Percentiles rank a stretch among this genome's conserved stretches.
Conservation (phyloP, 1,284 basidiomycete species). For the Rhodotorula sp. region DNA sequence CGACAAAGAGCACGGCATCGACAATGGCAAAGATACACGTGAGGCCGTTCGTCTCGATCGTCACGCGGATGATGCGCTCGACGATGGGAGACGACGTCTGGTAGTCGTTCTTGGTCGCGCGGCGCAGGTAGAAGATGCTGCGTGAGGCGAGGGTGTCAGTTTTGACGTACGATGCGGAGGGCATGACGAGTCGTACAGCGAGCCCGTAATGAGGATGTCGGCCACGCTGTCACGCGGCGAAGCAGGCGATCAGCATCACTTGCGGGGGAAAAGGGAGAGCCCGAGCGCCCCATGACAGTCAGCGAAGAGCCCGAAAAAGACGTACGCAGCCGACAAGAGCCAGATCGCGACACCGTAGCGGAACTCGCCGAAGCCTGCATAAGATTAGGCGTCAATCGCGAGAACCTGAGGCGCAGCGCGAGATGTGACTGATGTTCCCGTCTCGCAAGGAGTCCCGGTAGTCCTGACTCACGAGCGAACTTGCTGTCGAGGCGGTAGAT, state of each 20-base stretch:
- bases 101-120: not conserved
- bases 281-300: too few species aligned
- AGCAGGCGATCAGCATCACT: too few species aligned
- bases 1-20: slow-evolving; percentile 20
- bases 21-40: slow-evolving; percentile 17
- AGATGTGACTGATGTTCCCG: too few species aligned
- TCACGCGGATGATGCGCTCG: not conserved
- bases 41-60: slow-evolving; percentile 17
- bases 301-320: not conserved
- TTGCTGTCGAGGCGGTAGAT: slow-evolving; percentile 11
- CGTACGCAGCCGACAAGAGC: slow-evolving; percentile 20
- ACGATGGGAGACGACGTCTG: not conserved
- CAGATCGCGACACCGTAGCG: slow-evolving; percentile 21
- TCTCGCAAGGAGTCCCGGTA: too few species aligned
- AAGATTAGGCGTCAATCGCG: not conserved
- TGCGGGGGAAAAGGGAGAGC: not conserved
- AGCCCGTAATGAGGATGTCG: slow-evolving; percentile 25
- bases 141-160: not conserved
- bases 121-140: slow-evolving; percentile 16
- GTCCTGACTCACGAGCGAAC: not conserved
- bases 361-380: slow-evolving; percentile 20
- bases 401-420: too few species aligned
- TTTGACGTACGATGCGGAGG: too few species aligned
- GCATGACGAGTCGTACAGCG: not conserved
- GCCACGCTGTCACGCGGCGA: not conserved